A percentile compares a stretch with the other conserved stretches of the same genome.
Conservation (phyloP, 352 stramenopile species). For the Hyaloperonospora brassicae region DNA sequence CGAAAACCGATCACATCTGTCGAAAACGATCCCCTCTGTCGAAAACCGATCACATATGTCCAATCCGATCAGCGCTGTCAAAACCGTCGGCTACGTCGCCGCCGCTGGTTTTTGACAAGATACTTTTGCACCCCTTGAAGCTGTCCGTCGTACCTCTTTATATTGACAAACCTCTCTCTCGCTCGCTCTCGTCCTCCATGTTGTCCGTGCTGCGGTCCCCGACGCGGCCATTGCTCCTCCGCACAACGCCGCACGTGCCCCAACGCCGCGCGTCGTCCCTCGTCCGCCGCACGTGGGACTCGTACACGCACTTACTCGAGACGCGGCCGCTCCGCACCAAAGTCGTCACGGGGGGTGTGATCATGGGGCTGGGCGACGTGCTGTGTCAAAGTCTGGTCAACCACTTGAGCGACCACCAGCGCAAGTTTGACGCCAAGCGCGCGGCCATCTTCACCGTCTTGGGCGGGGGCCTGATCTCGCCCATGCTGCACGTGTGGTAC, state of each 20-base stretch:
- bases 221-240: conserved; percentile 1
- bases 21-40: no score
- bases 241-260: conserved; percentile 1
- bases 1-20: no score
- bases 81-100: no score
- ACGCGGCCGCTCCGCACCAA: conserved; percentile 58
- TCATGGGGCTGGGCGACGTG: conserved; percentile 61
- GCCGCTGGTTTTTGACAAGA: no score
- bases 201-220: conserved; percentile 24
- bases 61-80: no score
- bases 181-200: conserved; percentile 20
- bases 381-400: conserved; percentile 63
- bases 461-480: conserved; percentile 54
- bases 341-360: conserved; percentile 47
- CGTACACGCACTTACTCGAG: conserved; percentile 49
- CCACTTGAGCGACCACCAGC: background rate
- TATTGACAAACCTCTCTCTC: no score
- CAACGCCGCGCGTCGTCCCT: conserved; percentile 6
- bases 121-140: no score
- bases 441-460: conserved; percentile 59
- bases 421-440: conserved; percentile 38
- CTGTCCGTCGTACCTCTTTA: no score
- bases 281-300: conserved; percentile 36
- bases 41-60: no score
- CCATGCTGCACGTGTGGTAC: conserved; percentile 79